Evolutionary conservation across 2,329 filamentous ascomycete species (phyloP), one percentile per base, ranked within the genome.

Genomic region (Penicillium occitanis): DNA sequence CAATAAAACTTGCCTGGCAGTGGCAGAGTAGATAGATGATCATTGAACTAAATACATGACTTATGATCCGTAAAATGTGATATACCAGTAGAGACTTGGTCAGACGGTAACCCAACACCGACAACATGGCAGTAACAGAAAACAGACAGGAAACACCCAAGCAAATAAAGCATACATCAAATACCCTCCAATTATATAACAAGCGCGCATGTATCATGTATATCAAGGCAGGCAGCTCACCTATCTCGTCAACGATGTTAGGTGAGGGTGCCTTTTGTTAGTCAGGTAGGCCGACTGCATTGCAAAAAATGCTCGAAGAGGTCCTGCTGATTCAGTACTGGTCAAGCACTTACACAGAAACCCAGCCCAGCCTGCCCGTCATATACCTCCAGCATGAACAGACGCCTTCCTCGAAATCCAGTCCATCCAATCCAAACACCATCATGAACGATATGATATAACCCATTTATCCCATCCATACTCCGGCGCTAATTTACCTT

Each of bases 401-500:
- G 57, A 46, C 57, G 57, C 57, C 57, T 14, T 33, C 19, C 44
- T 42, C 40, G 40, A 42, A 42, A 37, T 22, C 40, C 22, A 7
- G n/a, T 46, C 37, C 19, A 42, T 46, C 57, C 57, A 30, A 60
- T 30, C 50, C 28, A 60, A 60, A 60, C 57, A 60, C 37, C 37
- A 42, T 19, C 37, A 60, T 46, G 37, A 60, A 55, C 17, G 33
- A 37, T 57, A 57, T 22, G 35, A 37, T 37, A 14, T 37, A 37
- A 55, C 53, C 53, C 51, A 55, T 37, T 57, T 35, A 35, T 57
- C 30, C 30, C 19, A 57, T 40, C 53, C 53, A 57, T 57, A 57
- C 53, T 57, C 53, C 53, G 33, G 30, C 40, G 37, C 40, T 60
- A 64, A 58, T 64, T 64, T 50, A 46, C 62, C 50, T 64, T 64